Conservation (phyloP, 2,329 filamentous ascomycete genomes). For the Elsinoe ampelina region DNA sequence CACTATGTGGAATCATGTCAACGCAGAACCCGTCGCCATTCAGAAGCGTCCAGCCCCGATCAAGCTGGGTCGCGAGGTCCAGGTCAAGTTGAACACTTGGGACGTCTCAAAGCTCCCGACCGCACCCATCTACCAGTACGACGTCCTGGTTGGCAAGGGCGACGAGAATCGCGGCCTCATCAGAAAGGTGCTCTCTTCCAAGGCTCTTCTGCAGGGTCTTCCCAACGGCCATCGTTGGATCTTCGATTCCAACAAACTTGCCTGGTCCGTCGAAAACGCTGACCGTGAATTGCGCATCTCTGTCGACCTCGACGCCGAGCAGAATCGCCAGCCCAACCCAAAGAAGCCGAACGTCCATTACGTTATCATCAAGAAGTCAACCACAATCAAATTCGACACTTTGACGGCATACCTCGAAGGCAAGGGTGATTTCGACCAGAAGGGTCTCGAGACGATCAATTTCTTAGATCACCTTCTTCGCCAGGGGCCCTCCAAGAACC, state of each 20-base stretch:
- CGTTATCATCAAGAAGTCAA: conserved; percentile 53
- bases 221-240: conserved; percentile 52
- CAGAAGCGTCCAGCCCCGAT: conserved; percentile 29
- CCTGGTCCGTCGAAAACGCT: conserved; percentile 53
- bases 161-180: conserved; percentile 57
- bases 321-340: conserved; percentile 33
- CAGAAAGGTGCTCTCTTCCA: conserved; percentile 66
- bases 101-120: conserved; percentile 52
- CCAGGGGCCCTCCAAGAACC: conserved; percentile 59
- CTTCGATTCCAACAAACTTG: conserved; percentile 75
- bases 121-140: conserved; percentile 68
- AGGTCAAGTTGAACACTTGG: conserved; percentile 61
- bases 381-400: conserved; percentile 45
- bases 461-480: conserved; percentile 87
- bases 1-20: conserved; percentile 23
- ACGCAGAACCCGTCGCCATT: conserved; percentile 16
- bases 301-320: conserved; percentile 65
- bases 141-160: conserved; percentile 57
- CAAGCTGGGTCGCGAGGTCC: conserved; percentile 30
- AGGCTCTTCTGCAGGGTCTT: conserved; percentile 48
- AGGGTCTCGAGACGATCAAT: conserved; percentile 71
- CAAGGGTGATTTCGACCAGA: conserved; percentile 51
- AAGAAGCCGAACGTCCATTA: conserved; percentile 21
- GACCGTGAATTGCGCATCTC: conserved; percentile 34
- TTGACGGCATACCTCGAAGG: conserved; percentile 59